Percentiles rank a stretch among this genome's conserved stretches.
phyloP scores from a whole-genome alignment of 208 protist species.

The Perkinsela sp. region DNA sequence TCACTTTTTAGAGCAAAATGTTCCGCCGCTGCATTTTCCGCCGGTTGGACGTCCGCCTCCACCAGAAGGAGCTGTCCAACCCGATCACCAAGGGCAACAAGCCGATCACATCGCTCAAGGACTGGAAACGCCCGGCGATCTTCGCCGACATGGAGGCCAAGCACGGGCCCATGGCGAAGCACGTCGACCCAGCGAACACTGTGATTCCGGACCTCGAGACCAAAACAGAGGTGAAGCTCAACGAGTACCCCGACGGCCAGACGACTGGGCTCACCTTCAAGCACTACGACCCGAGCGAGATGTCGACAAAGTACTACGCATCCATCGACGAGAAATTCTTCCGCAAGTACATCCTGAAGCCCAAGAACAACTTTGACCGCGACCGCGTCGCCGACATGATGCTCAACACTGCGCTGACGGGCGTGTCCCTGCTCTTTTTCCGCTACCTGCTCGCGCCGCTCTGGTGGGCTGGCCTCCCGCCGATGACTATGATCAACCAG shows the following conservation, averaged over 20 bases:
- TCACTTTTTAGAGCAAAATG: conserved; percentile 11
- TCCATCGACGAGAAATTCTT: conserved; percentile 66
- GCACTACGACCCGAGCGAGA: conserved; percentile 6
- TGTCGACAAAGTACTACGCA: conserved; percentile 24
- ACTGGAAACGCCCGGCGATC: conserved; percentile 41
- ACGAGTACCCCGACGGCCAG: conserved; percentile 51
- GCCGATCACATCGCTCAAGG: conserved; percentile 34
- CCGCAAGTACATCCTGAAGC: conserved; percentile 64
- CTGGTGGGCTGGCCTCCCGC: conserved; percentile 51
- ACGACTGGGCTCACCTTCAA: conserved; percentile 38
- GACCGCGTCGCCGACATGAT: conserved; percentile 59
- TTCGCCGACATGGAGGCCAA: conserved; percentile 30
- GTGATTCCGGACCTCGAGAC: conserved; percentile 19
- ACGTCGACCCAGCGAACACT: conserved; percentile 40
- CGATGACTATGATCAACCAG: conserved; percentile 71
- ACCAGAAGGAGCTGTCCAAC: conserved; percentile 35
- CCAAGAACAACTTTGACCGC: conserved; percentile 37
- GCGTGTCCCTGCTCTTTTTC: conserved; percentile 41
- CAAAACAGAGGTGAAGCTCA: conserved; percentile 49
- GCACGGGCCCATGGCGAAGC: conserved; percentile 51
- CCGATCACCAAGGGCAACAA: conserved; percentile 51
- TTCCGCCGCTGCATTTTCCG: conserved; percentile 22
- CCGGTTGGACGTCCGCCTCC: conserved; percentile 30
- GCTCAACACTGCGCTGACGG: conserved; percentile 41
- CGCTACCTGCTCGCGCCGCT: conserved; percentile 44